These are phyloP conservation scores for Papiliotrema laurentii DNA, from an alignment of 1,284 basidiomycete species.

Conservation along the genomic window DNA sequence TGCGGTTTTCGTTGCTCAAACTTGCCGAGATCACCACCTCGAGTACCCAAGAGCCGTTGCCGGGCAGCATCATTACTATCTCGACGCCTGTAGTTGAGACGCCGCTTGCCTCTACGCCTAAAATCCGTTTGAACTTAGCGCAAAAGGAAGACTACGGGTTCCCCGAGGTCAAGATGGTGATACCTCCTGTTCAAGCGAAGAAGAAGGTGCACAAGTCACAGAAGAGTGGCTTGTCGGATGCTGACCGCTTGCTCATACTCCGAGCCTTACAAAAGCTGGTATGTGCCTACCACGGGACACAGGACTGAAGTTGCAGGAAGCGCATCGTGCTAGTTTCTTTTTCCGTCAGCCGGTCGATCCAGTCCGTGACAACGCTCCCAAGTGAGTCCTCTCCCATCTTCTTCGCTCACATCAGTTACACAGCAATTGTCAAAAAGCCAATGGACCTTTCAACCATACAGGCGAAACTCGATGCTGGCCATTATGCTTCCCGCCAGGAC, in stretches of 20 bases:
- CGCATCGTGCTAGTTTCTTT: constrained; percentile 25
- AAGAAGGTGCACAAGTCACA: constrained; percentile 65
- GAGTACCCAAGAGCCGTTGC: constrained; percentile 73
- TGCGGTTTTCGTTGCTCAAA: constrained; percentile 87
- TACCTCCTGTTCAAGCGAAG: constrained; percentile 46
- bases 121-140: constrained; percentile 36
- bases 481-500: constrained; percentile 73
- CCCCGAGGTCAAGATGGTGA: constrained; percentile 31
- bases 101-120: constrained; percentile 47
- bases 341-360: constrained; percentile 90
- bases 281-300: constrained; percentile 4
- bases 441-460: constrained; percentile 92
- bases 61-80: constrained; percentile 78
- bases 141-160: constrained; percentile 20
- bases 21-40: constrained; percentile 84
- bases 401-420: constrained; percentile 59
- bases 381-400: constrained; percentile 53
- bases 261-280: constrained; percentile 75
- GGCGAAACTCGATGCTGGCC: constrained; percentile 78
- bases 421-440: constrained; percentile 81
- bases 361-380: constrained; percentile 74
- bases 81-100: constrained; percentile 66
- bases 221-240: constrained; percentile 70
- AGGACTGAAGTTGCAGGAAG: constrained; percentile 13
- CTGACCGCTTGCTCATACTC: constrained; percentile 74